Evolutionary conservation across 805 yeast genomes (phyloP), one percentile per base, ranked within the genome.

Genomic region (Candida ponderosae): DNA sequence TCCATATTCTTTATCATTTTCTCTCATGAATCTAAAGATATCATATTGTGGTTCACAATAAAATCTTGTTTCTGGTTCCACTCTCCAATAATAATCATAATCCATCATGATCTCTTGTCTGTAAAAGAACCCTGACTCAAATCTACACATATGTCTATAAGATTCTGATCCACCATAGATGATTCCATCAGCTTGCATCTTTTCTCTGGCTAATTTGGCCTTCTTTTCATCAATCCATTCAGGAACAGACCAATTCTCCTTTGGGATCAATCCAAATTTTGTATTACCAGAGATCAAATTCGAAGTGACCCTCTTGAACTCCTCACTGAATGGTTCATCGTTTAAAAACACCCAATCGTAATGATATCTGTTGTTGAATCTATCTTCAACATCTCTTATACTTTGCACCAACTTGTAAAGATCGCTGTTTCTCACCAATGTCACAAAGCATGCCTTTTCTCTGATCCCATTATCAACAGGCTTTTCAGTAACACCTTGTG

Each of bases 261-360:
- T 32, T 2, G 76, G 73, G 7, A 82, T 70, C 18, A 51, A 43
- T 3, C 87, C 89, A 51, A 76, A 84, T 32, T 65, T 63, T n/a
- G 72, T 72, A 4, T 48, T 56, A 11, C 89, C 87, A 3, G 81
- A 69, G 9, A 76, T 70, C 11, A 66, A 48, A 18, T 62, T 62
- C 4, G 63, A 38, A 1, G 79, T 67, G 20, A 59, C 50, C 6
- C 50, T 47, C 34, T 60, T 67, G 53, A 83, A 82, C 38, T 70
- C 70, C 1, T 62, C 65, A 27, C 65, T 53, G 48, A 84, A 81
- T 4, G 71, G 74, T 37, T 62, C 68, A 49, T 83, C 84, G 53
- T 81, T 81, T 33, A 83, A 55, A 45, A 84, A 81, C 2, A 80
- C 78, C 85, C 87, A 83, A 55, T 81, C 88, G 51, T 83, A 82